These are phyloP conservation scores for Blastobotrys proliferans DNA, from an alignment of 1,139 yeast species.

Conservation along the genomic window DNA sequence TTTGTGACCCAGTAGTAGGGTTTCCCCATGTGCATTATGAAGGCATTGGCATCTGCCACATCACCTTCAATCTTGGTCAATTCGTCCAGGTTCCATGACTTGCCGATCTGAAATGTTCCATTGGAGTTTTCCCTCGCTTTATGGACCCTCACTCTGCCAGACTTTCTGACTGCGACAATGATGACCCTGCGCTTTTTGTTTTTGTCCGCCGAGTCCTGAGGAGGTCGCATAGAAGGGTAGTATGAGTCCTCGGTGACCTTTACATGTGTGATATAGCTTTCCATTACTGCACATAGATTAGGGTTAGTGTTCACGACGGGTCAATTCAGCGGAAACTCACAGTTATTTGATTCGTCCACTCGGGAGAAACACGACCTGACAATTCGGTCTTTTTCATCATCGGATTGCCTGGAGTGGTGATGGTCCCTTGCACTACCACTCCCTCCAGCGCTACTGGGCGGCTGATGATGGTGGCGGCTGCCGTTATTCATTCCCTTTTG, in stretches of 20 bases:
- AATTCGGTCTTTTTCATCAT: constrained; percentile 20
- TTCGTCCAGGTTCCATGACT: constrained; percentile 88
- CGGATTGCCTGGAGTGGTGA: constrained; percentile 15
- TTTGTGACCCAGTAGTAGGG: constrained; percentile 83
- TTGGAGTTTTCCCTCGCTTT: constrained; percentile 80
- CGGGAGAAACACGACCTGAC: constrained; percentile 21
- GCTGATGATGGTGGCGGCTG: constrained; percentile 1
- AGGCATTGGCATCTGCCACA: constrained; percentile 37
- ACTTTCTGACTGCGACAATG: constrained; percentile 46
- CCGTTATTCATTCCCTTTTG: constrained; percentile 1
- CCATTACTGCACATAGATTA: constrained; percentile 29
- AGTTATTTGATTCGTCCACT: constrained; percentile 19
- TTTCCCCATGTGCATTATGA: constrained; percentile 64
- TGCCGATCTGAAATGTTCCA: constrained; percentile 80
- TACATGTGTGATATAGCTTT: constrained; percentile 57
- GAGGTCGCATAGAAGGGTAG: constrained; percentile 25
- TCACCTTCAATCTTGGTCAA: constrained; percentile 56
- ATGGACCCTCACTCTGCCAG: constrained; percentile 70
- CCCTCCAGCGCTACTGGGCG: constrained; percentile 7
- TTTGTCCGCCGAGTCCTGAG: constrained; percentile 26
- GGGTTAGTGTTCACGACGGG: too few relatives aligned
- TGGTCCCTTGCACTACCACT: constrained; percentile 8
- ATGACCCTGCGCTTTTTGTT: constrained; percentile 33
- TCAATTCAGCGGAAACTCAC: constrained; percentile 13
- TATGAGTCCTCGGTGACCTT: constrained; percentile 35